These are phyloP conservation scores for Botryosphaeria dothidea DNA, from an alignment of 2,329 filamentous ascomycete genomes.

Conservation along the genomic window DNA sequence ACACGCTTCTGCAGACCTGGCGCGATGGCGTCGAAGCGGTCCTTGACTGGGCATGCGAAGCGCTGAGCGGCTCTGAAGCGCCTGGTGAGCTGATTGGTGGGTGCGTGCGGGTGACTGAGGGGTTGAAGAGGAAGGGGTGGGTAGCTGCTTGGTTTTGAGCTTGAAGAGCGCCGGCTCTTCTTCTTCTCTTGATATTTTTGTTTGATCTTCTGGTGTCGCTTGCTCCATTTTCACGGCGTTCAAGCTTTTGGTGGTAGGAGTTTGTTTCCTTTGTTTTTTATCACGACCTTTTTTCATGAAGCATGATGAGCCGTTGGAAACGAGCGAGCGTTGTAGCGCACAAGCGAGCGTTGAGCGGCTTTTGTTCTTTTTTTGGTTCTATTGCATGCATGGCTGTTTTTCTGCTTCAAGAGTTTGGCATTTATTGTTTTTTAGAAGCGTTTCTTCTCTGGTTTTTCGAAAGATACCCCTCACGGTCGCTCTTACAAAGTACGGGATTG, in stretches of 20 bases:
- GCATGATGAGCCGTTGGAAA: not conserved
- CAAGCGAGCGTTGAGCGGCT: not conserved
- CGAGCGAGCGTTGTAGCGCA: not conserved
- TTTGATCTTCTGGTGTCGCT: not conserved
- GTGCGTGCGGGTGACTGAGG: constrained; percentile 3
- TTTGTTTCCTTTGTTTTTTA: constrained; percentile 6
- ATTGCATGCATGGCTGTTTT: not conserved
- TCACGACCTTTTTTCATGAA: not conserved
- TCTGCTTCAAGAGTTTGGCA: not conserved
- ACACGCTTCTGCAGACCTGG: not conserved
- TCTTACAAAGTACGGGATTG: not conserved
- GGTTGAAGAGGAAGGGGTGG: constrained; percentile 1
- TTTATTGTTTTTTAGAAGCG: not conserved
- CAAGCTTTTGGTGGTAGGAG: not conserved
- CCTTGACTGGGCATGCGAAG: constrained; percentile 8
- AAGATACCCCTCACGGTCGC: constrained; percentile 16
- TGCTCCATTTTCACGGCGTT: not conserved
- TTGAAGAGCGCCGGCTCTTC: not conserved
- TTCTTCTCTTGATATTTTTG: not conserved
- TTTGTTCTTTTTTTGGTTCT: not conserved
- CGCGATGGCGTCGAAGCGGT: not conserved
- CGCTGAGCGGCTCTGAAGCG: not conserved
- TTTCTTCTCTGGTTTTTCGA: not conserved
- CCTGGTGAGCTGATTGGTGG: constrained; percentile 9
- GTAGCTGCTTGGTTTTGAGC: constrained; percentile 7